Evolutionary conservation across 2,329 filamentous ascomycete genomes (phyloP).

Genomic region (Aspergillus ruber): DNA sequence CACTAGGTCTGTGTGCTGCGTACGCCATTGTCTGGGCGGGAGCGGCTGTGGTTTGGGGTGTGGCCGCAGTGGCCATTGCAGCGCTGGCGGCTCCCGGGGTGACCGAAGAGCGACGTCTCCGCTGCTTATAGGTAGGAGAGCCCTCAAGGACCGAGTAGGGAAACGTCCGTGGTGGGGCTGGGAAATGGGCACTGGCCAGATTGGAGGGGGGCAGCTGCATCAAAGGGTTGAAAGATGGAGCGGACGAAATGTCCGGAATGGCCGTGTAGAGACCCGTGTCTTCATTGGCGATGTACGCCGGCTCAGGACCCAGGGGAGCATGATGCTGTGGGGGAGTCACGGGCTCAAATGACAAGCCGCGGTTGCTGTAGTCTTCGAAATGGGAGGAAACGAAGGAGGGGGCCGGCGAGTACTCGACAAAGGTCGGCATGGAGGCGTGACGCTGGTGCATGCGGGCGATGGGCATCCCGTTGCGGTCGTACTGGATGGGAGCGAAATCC

Average conservation of each 20-base stretch:
- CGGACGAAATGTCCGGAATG: constrained; percentile 76
- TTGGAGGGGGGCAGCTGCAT: constrained; percentile 86
- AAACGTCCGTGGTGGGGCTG: constrained; percentile 58
- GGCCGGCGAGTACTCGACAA: constrained; percentile 95
- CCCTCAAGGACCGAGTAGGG: constrained; percentile 96
- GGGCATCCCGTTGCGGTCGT: constrained; percentile 86
- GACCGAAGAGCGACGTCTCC: constrained; percentile 86
- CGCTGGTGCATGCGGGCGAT: constrained; percentile 79
- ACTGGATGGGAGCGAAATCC: constrained; percentile 75
- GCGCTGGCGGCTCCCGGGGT: constrained; percentile 65
- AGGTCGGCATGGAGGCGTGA: constrained; percentile 97
- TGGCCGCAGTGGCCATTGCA: constrained; percentile 46
- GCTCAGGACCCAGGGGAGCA: constrained; percentile 72
- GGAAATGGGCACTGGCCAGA: constrained; percentile 71
- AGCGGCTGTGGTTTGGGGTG: constrained; percentile 38
- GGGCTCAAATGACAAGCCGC: constrained; percentile 92
- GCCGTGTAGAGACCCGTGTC: constrained; percentile 93
- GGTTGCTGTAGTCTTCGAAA: constrained; percentile 95
- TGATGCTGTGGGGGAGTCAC: constrained; percentile 92
- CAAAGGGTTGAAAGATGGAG: constrained; percentile 75
- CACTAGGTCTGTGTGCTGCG: constrained; percentile 72
- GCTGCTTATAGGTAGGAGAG: constrained; percentile 97
- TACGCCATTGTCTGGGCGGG: constrained; percentile 41
- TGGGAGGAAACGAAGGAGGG: constrained; percentile 98
- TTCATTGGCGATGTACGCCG: constrained; percentile 96